Conservation (phyloP, 306 rosid species). For the Acacia confusa region DNA sequence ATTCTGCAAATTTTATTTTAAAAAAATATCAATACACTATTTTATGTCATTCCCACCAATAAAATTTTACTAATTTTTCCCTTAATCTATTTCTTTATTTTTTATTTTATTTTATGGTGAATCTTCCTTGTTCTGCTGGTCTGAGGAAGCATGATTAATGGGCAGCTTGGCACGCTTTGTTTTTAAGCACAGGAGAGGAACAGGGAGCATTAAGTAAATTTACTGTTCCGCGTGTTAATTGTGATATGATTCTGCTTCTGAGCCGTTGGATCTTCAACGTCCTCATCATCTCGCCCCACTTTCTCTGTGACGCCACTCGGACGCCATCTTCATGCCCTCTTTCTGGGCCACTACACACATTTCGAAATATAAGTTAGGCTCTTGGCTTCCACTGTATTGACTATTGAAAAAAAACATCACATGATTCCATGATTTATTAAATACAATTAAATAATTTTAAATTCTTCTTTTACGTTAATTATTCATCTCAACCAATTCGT, state of each 20-base stretch:
- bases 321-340: slow-evolving; percentile 35
- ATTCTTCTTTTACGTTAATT: neutral
- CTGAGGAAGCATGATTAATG: slow-evolving; percentile 35
- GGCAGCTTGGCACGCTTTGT: slow-evolving; percentile 54
- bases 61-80: no score
- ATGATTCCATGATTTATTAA: neutral
- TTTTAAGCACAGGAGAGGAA: slow-evolving; percentile 3
- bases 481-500: neutral
- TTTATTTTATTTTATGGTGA: neutral
- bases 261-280: slow-evolving; percentile 32
- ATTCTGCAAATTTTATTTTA: no score
- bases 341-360: no score
- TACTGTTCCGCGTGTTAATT: slow-evolving; percentile 16
- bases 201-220: slow-evolving; percentile 8
- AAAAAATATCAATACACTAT: no score
- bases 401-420: no score
- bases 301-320: slow-evolving; percentile 31
- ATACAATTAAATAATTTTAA: no score
- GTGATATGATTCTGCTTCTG: slow-evolving; percentile 1
- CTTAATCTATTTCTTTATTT: no score
- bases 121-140: neutral
- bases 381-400: no score
- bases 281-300: neutral
- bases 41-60: no score
- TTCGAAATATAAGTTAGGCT: no score